These are phyloP conservation scores for Ophiosphaerella narmari DNA, from an alignment of 2,329 filamentous ascomycete species.

Conservation along the genomic window DNA sequence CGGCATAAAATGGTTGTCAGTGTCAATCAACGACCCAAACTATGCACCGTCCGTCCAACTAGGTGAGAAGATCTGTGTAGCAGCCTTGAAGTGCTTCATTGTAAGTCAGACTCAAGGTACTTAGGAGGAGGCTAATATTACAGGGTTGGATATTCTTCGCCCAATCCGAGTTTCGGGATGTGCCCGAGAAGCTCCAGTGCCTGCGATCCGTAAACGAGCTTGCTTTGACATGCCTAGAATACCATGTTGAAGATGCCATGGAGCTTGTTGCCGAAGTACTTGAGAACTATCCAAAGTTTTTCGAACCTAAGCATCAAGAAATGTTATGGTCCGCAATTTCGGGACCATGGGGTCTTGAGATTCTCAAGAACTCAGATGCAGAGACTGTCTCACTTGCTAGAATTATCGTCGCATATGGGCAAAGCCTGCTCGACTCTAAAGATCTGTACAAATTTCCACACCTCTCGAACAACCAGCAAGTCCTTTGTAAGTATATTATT, in stretches of 20 bases:
- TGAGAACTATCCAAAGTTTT: conserved; percentile 42
- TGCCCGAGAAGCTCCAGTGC: conserved; percentile 61
- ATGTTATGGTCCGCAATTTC: conserved; percentile 42
- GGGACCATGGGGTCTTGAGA: conserved; percentile 42
- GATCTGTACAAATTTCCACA: conserved; percentile 55
- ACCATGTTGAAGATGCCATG: conserved; percentile 55
- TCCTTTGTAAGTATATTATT: conserved; percentile 35
- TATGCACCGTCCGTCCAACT: conserved; percentile 27
- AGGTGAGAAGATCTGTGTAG: conserved; percentile 40
- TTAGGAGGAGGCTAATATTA: conserved; percentile 10
- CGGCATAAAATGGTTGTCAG: conserved; percentile 40
- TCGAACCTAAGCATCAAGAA: conserved; percentile 37
- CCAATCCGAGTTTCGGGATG: conserved; percentile 65
- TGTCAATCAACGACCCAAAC: conserved; percentile 25
- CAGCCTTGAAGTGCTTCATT: conserved; percentile 42
- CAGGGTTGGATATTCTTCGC: conserved; percentile 79
- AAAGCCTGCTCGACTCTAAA: conserved; percentile 39
- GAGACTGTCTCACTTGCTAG: conserved; percentile 42
- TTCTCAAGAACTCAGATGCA: conserved; percentile 40
- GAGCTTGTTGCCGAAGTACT: conserved; percentile 44
- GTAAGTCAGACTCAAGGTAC: conserved; percentile 17
- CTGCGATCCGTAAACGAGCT: conserved; percentile 65
- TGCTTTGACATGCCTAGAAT: conserved; percentile 64
- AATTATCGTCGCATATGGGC: conserved; percentile 44
- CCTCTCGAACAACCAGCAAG: conserved; percentile 38